Evolutionary conservation across 2,329 filamentous ascomycete genomes (phyloP).

Genomic region (Ceratocystis smalleyi): DNA sequence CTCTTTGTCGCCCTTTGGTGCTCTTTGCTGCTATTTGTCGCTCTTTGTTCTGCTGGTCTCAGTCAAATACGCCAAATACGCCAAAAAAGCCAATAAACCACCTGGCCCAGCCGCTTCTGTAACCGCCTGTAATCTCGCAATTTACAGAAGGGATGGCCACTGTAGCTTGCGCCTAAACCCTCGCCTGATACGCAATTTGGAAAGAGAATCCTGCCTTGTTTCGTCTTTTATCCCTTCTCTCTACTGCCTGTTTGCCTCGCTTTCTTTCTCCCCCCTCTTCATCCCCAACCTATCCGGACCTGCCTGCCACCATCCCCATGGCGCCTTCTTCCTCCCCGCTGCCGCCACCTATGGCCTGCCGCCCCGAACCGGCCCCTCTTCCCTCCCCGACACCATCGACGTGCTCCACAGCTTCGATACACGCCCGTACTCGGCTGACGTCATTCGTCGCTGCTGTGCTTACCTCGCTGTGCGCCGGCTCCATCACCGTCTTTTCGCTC

Average conservation of each 20-base stretch:
- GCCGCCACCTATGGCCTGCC: neutral
- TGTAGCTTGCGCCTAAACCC: neutral
- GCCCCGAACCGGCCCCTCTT: neutral
- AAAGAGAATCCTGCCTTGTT: neutral
- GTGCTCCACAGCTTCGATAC: neutral
- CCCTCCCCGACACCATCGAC: conserved; percentile 5
- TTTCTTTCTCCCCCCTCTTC: neutral
- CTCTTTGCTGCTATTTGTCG: neutral
- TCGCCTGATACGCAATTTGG: neutral
- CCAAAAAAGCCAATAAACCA: too few species aligned
- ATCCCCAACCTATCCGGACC: neutral
- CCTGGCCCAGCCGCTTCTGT: neutral
- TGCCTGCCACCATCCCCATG: neutral
- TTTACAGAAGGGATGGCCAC: neutral
- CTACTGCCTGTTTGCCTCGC: neutral
- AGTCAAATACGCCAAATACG: too few species aligned
- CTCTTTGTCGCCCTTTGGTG: neutral
- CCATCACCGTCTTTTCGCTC: conserved; percentile 82
- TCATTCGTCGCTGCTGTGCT: conserved; percentile 41
- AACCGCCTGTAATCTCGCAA: neutral
- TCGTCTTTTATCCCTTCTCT: neutral
- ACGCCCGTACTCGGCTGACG: conserved; percentile 5
- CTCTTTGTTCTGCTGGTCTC: neutral
- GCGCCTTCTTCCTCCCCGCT: neutral
- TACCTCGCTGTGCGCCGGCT: conserved; percentile 64